phyloP scores from a whole-genome alignment of 2,329 filamentous ascomycete genomes.

The Alternaria sp. region DNA sequence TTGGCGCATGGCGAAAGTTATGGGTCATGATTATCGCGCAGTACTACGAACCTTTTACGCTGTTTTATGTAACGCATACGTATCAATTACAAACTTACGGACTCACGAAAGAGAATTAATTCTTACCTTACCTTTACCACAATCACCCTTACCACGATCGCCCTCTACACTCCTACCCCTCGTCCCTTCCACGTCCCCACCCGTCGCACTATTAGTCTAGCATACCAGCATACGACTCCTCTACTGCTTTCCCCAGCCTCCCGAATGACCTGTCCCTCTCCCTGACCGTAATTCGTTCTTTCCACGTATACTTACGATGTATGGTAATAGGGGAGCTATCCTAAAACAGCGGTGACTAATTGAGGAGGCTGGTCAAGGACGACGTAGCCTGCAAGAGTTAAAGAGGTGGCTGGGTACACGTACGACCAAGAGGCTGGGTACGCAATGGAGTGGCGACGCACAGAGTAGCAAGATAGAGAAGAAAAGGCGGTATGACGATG shows the following conservation, averaged over 20 bases:
- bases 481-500: neutral
- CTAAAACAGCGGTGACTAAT: neutral
- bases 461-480: neutral
- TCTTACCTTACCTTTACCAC: accelerated
- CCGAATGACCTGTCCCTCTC: neutral
- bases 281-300: neutral
- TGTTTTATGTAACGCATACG: conserved; percentile 9
- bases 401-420: neutral
- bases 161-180: neutral
- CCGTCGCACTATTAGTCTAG: neutral
- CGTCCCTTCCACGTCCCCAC: neutral
- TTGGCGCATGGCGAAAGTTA: conserved; percentile 6
- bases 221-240: neutral
- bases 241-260: neutral
- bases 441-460: neutral
- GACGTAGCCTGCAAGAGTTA: neutral
- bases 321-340: neutral
- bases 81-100: conserved; percentile 5
- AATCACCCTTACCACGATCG: neutral
- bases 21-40: conserved; percentile 2
- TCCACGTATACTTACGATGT: neutral
- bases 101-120: conserved; percentile 1
- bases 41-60: conserved; percentile 4
- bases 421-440: neutral
- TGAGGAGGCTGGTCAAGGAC: neutral